Evolutionary conservation across 2,329 filamentous ascomycete species (phyloP), one percentile per base, ranked within the genome.

Genomic region (Exophiala viscosa): DNA sequence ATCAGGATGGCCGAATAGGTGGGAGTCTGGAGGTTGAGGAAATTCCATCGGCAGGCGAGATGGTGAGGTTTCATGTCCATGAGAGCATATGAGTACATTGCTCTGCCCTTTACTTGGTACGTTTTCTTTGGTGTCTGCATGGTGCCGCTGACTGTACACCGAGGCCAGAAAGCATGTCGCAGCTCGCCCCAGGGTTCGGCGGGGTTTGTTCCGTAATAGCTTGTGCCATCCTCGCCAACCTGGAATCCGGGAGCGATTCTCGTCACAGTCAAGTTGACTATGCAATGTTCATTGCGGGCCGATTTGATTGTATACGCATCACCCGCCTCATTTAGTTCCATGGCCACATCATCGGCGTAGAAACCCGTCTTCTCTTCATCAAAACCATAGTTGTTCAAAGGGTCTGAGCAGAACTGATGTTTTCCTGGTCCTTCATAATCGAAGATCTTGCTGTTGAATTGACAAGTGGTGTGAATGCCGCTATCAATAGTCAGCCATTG

Each of bases 11-110:
- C 92, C 23, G 91, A 93, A 74, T 90, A 87, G 15, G 78, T 89
- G 17, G 90, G 86, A 11, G 88, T 86, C 69, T 97, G 91, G 76
- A 96, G 96, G 73, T 91, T 83, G 71, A 83, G 79, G 75, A 96
- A 99, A 73, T 93, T 96, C 93, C 93, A 99, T 59, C 82, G 84
- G 28, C 88, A 84, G 57, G 92, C 84, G 82, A 90, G 88, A 69
- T 99, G 95, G 71, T 99, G 93, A 36, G 93, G 93, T 80, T 99
- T 99, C 92, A 97, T 97, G 69, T 91, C 93, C 75, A 97, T 93
- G 45, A 97, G 76, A 36, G 90, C 91, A 70, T 93, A 87, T 61
- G 86, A 79, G 73, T 90, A 92, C 65, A 95, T 76, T 31, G 85
- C 90, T 58, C 78, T 82, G 52, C 92, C 92, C 65, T 83, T 86